phyloP scores from a whole-genome alignment of 2,329 filamentous ascomycete species.

The Penicillium sp. region DNA sequence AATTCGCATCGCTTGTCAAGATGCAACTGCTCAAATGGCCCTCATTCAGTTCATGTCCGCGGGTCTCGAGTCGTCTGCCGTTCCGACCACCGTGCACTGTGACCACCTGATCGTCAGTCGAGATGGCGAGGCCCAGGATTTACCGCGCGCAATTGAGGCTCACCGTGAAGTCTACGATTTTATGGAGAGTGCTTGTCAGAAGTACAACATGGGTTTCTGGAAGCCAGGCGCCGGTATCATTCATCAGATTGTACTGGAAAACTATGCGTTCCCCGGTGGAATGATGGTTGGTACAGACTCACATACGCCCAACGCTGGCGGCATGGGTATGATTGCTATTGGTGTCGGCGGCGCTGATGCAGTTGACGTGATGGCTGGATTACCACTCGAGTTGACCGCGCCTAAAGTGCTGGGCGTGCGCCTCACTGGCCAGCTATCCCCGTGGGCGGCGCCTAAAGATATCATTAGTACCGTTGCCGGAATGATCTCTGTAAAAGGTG shows the following conservation, averaged over 20 bases:
- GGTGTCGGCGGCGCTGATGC: background rate
- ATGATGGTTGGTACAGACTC: slow-evolving; percentile 55
- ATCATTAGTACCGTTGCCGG: slow-evolving; percentile 68
- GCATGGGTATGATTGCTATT: background rate
- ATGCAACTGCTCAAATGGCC: slow-evolving; percentile 98
- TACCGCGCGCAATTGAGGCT: slow-evolving; percentile 81
- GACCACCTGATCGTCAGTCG: slow-evolving; percentile 98
- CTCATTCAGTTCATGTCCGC: slow-evolving; percentile 99
- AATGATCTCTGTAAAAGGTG: slow-evolving; percentile 94
- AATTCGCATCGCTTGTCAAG: slow-evolving; percentile 96
- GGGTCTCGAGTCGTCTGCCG: slow-evolving; percentile 89
- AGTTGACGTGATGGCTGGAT: slow-evolving; percentile 81
- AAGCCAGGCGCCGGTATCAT: slow-evolving; percentile 96
- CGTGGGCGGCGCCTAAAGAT: background rate
- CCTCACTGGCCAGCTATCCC: background rate
- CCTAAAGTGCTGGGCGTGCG: slow-evolving; percentile 65
- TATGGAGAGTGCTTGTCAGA: slow-evolving; percentile 81
- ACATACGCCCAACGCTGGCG: background rate
- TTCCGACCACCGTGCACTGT: slow-evolving; percentile 92
- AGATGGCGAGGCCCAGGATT: slow-evolving; percentile 85
- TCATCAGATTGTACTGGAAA: slow-evolving; percentile 95
- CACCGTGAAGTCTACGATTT: slow-evolving; percentile 99
- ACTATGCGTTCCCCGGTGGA: slow-evolving; percentile 97
- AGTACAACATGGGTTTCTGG: slow-evolving; percentile 99
- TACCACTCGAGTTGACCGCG: slow-evolving; percentile 96